phyloP scores from a whole-genome alignment of 495 filamentous ascomycete species.

The Stereocaulon alpinum region DNA sequence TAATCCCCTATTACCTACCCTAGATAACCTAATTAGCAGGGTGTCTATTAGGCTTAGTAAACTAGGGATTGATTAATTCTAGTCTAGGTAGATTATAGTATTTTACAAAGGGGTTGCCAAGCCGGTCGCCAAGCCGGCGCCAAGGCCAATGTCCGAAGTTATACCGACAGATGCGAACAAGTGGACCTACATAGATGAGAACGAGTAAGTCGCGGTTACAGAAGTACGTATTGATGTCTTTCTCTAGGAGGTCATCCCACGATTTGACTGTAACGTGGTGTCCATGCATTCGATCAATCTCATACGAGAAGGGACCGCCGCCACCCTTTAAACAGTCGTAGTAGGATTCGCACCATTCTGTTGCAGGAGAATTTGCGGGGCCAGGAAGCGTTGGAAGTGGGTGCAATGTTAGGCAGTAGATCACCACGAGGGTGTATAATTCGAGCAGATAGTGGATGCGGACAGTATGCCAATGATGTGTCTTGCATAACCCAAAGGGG shows the following conservation, averaged over 20 bases:
- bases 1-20: too few species aligned
- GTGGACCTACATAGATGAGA: not conserved
- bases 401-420: constrained; percentile 31
- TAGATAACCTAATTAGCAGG: too few species aligned
- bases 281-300: constrained; percentile 37
- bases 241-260: not conserved
- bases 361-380: constrained; percentile 41
- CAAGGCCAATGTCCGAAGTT: too few species aligned
- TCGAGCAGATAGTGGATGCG: not conserved
- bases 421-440: not conserved
- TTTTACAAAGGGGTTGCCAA: too few species aligned
- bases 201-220: not conserved
- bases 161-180: too few species aligned
- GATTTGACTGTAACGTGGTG: constrained; percentile 32
- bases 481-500: too few species aligned
- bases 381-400: constrained; percentile 39
- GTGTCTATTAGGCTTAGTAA: too few species aligned
- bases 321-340: constrained; percentile 31
- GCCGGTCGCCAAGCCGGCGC: too few species aligned
- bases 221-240: too few species aligned
- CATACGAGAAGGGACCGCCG: constrained; percentile 30
- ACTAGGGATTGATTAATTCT: too few species aligned
- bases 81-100: too few species aligned
- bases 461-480: too few species aligned
- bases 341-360: constrained; percentile 40